phyloP scores from a whole-genome alignment of 495 filamentous ascomycete genomes.

The Aspergillus conjunctus region DNA sequence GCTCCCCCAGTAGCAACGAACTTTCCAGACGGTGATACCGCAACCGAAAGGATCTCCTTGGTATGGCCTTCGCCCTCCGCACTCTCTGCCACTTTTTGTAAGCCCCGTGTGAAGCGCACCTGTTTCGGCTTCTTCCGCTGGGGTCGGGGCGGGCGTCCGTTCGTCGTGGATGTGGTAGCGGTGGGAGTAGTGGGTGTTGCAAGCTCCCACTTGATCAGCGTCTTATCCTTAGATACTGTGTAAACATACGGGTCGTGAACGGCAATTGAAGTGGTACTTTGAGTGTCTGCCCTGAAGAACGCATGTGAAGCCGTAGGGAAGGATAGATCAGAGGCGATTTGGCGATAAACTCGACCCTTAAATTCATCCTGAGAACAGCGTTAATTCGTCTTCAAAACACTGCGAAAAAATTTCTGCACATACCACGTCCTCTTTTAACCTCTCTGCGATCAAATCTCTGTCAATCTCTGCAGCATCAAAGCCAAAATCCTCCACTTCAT shows the following conservation, averaged over 20 bases:
- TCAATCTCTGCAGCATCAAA: slow-evolving; percentile 96
- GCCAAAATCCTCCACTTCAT: slow-evolving; percentile 78
- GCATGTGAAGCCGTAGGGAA: slow-evolving; percentile 63
- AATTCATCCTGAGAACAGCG: slow-evolving; percentile 63
- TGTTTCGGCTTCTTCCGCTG: slow-evolving; percentile 71
- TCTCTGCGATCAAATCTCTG: slow-evolving; percentile 83
- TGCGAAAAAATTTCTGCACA: slow-evolving; percentile 26
- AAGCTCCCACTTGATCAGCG: slow-evolving; percentile 85
- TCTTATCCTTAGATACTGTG: slow-evolving; percentile 82
- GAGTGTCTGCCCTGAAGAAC: slow-evolving; percentile 74
- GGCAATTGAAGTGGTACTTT: slow-evolving; percentile 77
- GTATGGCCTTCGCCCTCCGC: slow-evolving; percentile 73
- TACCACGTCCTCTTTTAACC: slow-evolving; percentile 85
- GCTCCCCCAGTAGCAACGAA: slow-evolving; percentile 87
- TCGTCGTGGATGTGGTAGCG: slow-evolving; percentile 36
- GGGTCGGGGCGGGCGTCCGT: slow-evolving; percentile 61
- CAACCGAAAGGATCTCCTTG: slow-evolving; percentile 74
- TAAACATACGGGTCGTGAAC: slow-evolving; percentile 77
- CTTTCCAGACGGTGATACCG: slow-evolving; percentile 83
- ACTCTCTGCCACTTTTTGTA: slow-evolving; percentile 61
- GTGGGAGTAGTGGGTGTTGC: slow-evolving; percentile 37
- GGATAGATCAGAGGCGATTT: slow-evolving; percentile 68
- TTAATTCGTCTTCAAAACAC: slow-evolving; percentile 14
- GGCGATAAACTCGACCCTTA: slow-evolving; percentile 85
- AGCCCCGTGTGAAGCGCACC: slow-evolving; percentile 64